Base-by-base conservation (phyloP, 2,329 filamentous ascomycete genomes). In the Alternaria metachromatica region DNA sequence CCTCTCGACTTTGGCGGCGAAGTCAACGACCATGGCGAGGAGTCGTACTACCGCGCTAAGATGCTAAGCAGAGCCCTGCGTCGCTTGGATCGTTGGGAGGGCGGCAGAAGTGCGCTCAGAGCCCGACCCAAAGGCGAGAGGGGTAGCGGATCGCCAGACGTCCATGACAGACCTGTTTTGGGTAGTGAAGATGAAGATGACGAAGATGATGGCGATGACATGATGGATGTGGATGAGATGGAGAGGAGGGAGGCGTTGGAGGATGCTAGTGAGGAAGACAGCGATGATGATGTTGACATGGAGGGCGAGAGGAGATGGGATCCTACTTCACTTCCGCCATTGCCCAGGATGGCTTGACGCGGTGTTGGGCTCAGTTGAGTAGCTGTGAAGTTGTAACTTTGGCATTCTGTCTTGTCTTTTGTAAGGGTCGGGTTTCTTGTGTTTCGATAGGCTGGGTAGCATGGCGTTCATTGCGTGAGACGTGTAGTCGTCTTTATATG, bases 11-110 rank as follows among this genome's bases (percentile, higher is more conserved):
- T 82, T 51, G 72, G 71, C 12, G 77, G 74, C 15, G 92, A 94
- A 75, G 80, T 84, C 0, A 90, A 93, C 65, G 92, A 95, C 79
- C 92, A 89, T 69, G 92, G 92, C 46, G 92, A 95, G 77, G 91
- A 95, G 77, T 85, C 88, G 6, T 85, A 86, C 58, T 84, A 87
- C 2, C 90, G 92, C 62, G 87, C 88, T 5, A 88, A 90, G 11
- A 87, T 91, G 8, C 80, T 95, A 18, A 84, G 89, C 57, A 86
- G 90, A 15, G 85, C 86, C 1, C 82, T 85, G 20, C 86, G 92
- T 26, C 85, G 92, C 44, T 82, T 95, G n/a, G 82, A 86, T 56
- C 86, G 92, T 30, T 95, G 92, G 92, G 85, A 88, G 51, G 82
- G 82, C 11, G 74, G 77, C n/a, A 57, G 51, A 21, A 20, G 72